phyloP scores from a whole-genome alignment of 192 early-diverging fungal genomes.

The Coemansia sp. region DNA sequence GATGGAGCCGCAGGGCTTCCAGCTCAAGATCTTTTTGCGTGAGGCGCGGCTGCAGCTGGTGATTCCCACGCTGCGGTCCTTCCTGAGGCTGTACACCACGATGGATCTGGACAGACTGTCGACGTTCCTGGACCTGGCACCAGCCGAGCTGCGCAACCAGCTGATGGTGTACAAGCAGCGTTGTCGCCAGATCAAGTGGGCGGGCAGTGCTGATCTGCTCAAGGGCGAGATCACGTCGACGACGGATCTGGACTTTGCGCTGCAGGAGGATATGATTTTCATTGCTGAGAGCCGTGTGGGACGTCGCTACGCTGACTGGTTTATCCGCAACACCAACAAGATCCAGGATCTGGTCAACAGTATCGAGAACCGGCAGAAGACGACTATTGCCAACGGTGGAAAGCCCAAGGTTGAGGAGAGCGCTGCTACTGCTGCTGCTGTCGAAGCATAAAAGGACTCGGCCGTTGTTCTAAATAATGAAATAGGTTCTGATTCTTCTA shows the following conservation, averaged over 20 bases:
- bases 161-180: slow-evolving; percentile 94
- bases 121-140: slow-evolving; percentile 81
- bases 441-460: neutral
- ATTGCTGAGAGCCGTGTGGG: slow-evolving; percentile 94
- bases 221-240: slow-evolving; percentile 80
- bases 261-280: slow-evolving; percentile 94
- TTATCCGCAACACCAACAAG: slow-evolving; percentile 92
- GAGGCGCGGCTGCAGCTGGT: slow-evolving; percentile 85
- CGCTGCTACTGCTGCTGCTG: neutral
- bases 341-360: slow-evolving; percentile 58
- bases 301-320: slow-evolving; percentile 92
- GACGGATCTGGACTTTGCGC: slow-evolving; percentile 89
- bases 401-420: slow-evolving; percentile 20
- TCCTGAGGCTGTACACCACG: slow-evolving; percentile 94
- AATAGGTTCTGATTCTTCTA: neutral
- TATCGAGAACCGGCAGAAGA: slow-evolving; percentile 44
- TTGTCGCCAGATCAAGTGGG: slow-evolving; percentile 87
- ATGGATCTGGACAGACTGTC: slow-evolving; percentile 88
- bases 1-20: slow-evolving; percentile 67
- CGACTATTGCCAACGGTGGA: slow-evolving; percentile 21
- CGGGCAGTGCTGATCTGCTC: slow-evolving; percentile 69
- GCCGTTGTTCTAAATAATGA: neutral
- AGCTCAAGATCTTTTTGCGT: slow-evolving; percentile 81
- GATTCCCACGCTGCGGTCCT: slow-evolving; percentile 86
- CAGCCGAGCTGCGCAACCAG: slow-evolving; percentile 80